phyloP scores from a whole-genome alignment of 23 red algal species.

The Cyanidioschyzon merolae region DNA sequence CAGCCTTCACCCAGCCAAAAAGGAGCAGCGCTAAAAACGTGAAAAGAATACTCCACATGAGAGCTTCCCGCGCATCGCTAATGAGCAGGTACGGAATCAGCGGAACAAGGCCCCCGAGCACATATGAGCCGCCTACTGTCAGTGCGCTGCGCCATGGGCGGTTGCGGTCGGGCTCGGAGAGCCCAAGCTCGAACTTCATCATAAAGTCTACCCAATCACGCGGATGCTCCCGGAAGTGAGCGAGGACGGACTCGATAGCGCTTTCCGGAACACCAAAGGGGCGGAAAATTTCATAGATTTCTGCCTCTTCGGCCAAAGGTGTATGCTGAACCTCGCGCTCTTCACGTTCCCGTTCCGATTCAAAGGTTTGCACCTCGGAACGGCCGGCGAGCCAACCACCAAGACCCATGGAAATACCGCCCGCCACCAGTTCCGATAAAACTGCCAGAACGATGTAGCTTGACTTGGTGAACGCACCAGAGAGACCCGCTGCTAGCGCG shows the following conservation, averaged over 20 bases:
- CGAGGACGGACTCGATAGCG: constrained; percentile 23
- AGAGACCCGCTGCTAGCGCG: constrained; percentile 18
- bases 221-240: constrained; percentile 30
- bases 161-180: constrained; percentile 22
- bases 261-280: constrained; percentile 20
- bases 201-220: constrained; percentile 46
- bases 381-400: constrained; percentile 41
- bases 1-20: constrained; percentile 26
- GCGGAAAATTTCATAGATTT: constrained; percentile 42
- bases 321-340: constrained; percentile 21
- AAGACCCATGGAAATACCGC: constrained; percentile 42
- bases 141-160: constrained; percentile 29
- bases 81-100: constrained; percentile 27
- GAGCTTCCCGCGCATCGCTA: neutral
- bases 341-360: constrained; percentile 29
- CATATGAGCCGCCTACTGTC: constrained; percentile 31
- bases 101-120: constrained; percentile 38
- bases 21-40: constrained; percentile 19
- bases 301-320: constrained; percentile 28
- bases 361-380: constrained; percentile 26
- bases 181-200: constrained; percentile 49
- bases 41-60: constrained; percentile 17
- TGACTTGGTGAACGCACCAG: constrained; percentile 14
- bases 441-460: constrained; percentile 35
- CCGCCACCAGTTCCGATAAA: constrained; percentile 26